Evolutionary conservation across 106 monocot genomes (phyloP).

Genomic region (Platanthera guangdongensis): DNA sequence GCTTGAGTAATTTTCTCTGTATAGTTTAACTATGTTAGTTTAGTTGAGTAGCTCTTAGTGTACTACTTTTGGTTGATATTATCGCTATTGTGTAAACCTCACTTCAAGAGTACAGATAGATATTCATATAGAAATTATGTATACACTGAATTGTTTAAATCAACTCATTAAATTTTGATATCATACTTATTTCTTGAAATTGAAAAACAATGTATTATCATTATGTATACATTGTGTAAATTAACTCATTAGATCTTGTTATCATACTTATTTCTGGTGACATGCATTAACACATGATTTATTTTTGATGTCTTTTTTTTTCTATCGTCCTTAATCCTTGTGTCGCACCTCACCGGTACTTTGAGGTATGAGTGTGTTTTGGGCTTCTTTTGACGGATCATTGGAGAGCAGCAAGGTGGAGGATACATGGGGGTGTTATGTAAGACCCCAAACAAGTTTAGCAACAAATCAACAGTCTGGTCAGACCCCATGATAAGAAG

Average conservation of each 20-base stretch:
- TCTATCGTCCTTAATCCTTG: not conserved
- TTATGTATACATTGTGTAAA: too few species aligned
- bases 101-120: not conserved
- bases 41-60: not conserved
- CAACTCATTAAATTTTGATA: too few species aligned
- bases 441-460: too few species aligned
- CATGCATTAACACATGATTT: not conserved
- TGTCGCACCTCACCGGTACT: not conserved
- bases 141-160: not conserved
- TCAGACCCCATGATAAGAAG: too few species aligned
- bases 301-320: not conserved
- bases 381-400: too few species aligned
- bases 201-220: too few species aligned
- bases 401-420: too few species aligned
- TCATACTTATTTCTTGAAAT: too few species aligned
- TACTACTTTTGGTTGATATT: not conserved
- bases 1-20: not conserved
- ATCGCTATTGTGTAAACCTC: not conserved
- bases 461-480: too few species aligned
- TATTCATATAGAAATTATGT: not conserved
- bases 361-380: not conserved
- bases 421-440: too few species aligned
- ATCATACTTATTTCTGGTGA: constrained; percentile 3
- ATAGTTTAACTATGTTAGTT: not conserved
- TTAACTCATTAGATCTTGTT: not conserved